Base-by-base conservation (phyloP, 129 eudicot genomes). In the Tagetes patula region DNA sequence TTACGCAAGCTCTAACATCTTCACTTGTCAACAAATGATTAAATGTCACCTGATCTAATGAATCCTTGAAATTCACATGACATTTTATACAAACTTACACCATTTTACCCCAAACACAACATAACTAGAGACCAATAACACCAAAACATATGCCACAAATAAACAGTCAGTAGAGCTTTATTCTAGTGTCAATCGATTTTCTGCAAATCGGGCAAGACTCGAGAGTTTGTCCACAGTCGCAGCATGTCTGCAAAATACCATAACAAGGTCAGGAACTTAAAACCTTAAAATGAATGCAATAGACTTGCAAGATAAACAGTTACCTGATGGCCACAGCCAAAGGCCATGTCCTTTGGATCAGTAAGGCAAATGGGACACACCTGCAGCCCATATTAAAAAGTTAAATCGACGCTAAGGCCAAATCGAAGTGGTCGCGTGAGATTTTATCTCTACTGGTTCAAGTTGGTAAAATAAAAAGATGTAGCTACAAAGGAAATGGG, bases 291-390 rank as follows among this genome's bases (percentile, higher is more conserved):
- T 33, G 40, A 5, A 30, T 40, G 32, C 8, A 4, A 7, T 14
- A 52, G 58, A 52, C 31, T 52, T 52, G 58, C 58, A 52, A 52
- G 58, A 52, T 52, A n/a, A 65, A 47, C 3, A 47, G 14, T 37
- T 81, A 93, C 98, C 98, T 87, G 98, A 65, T 93, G 98, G 42
- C 98, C 98, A 62, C 98, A 93, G 63, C 92, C 95, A 43, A 92
- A 89, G 8, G 98, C 98, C 96, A 92, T 89, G 74, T 92, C 80
- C 78, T 82, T 89, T 0, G 85, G 87, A 59, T 89, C 74, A 5
- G 81, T 74, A 55, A 89, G 71, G 82, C 98, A 92, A 41, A 93
- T 87, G 8, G 98, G 92, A 61, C 98, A 93, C 33, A 87, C 82
- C 98, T 93, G 88, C 59, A 5, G 59, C 32, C 59, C 33, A 8